Evolutionary conservation across 2,329 filamentous ascomycete genomes (phyloP).

Genomic region (Cladophialophora chaetospira): DNA sequence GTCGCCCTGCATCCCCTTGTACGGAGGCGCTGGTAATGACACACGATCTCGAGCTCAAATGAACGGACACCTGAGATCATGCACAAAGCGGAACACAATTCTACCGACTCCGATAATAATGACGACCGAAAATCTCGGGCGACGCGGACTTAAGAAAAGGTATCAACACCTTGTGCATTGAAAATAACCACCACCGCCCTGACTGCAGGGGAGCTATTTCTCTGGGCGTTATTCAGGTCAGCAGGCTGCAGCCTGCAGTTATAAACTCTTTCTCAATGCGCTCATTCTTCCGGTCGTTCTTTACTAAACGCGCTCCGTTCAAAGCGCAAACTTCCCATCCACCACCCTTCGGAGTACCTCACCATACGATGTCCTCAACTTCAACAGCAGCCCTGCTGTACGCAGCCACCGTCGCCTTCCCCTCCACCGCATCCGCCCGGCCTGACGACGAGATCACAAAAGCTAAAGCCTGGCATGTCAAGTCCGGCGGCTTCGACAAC

Average conservation of each 20-base stretch:
- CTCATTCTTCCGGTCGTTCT: constrained; percentile 26
- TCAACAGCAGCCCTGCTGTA: constrained; percentile 44
- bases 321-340: constrained; percentile 26
- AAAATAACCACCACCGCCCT: no score
- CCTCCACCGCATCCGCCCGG: constrained; percentile 36
- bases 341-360: constrained; percentile 26
- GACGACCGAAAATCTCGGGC: not conserved
- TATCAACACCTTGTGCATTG: not conserved
- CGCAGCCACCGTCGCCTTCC: constrained; percentile 43
- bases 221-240: no score
- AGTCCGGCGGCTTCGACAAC: constrained; percentile 43
- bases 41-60: not conserved
- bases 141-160: not conserved
- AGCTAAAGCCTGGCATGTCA: constrained; percentile 44
- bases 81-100: not conserved
- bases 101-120: not conserved
- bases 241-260: not conserved
- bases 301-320: constrained; percentile 28
- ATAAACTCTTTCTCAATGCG: constrained; percentile 28
- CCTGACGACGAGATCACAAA: constrained; percentile 43
- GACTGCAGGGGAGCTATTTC: no score
- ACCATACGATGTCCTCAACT: constrained; percentile 41
- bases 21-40: not conserved
- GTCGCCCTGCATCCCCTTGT: constrained; percentile 28
- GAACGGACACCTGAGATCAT: not conserved